phyloP scores from a whole-genome alignment of 306 rosid genomes.

The Begonia masoniana region DNA sequence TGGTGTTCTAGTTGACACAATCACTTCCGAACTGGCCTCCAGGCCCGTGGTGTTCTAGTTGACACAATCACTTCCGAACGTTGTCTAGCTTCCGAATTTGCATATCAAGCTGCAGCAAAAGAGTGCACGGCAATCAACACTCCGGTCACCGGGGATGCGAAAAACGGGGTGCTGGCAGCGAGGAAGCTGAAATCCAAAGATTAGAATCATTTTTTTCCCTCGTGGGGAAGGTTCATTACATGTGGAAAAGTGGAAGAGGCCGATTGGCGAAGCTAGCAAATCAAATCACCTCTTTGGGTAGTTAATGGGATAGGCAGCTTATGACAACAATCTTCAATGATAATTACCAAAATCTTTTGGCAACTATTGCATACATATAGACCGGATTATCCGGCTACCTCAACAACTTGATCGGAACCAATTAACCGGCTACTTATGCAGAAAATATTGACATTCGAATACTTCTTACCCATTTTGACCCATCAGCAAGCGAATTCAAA shows the following conservation, averaged over 20 bases:
- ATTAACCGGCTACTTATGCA: too few species aligned
- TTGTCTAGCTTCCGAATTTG: slow-evolving; percentile 67
- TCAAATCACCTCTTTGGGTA: slow-evolving; percentile 36
- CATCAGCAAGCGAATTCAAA: too few species aligned
- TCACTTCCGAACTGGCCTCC: too few species aligned
- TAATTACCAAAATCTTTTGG: too few species aligned
- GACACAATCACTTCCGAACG: slow-evolving; percentile 23
- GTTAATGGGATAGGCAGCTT: slow-evolving; percentile 20
- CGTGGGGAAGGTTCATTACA: too few species aligned
- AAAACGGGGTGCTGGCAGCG: slow-evolving; percentile 51
- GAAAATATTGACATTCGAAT: too few species aligned
- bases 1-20: too few species aligned
- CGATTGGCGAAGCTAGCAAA: slow-evolving; percentile 82
- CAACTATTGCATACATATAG: too few species aligned
- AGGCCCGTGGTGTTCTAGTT: background rate
- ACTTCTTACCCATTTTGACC: too few species aligned
- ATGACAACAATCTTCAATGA: slow-evolving; percentile 30
- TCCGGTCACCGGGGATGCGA: slow-evolving; percentile 76
- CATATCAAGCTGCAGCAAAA: slow-evolving; percentile 32
- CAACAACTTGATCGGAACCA: too few species aligned
- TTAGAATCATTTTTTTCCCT: slow-evolving; percentile 33
- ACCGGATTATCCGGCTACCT: too few species aligned
- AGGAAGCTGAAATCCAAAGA: slow-evolving; percentile 1
- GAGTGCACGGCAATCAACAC: slow-evolving; percentile 59
- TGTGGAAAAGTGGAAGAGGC: slow-evolving; percentile 79